These are phyloP conservation scores for Candida insectorum DNA, from an alignment of 805 yeast species.

Conservation along the genomic window DNA sequence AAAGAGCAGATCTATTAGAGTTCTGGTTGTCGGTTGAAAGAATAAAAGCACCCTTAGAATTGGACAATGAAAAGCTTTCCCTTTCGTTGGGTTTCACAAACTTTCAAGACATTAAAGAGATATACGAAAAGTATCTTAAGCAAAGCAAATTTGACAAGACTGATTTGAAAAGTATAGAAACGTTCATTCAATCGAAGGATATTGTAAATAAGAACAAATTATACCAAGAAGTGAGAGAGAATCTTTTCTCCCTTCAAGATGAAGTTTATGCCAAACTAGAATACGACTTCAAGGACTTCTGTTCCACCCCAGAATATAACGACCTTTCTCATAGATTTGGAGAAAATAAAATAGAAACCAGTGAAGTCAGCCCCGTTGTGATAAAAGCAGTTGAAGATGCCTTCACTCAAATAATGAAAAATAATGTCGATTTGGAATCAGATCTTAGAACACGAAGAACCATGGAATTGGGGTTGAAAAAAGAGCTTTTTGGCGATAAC, in stretches of 20 bases:
- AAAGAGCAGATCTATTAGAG: conserved; percentile 38
- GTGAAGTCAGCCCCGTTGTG: conserved; percentile 25
- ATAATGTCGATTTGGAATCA: conserved; percentile 5
- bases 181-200: conserved; percentile 13
- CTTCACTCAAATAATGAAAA: conserved; percentile 52
- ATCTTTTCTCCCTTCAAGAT: conserved; percentile 58
- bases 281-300: conserved; percentile 19
- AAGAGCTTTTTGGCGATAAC: conserved; percentile 28
- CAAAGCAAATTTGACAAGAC: neutral
- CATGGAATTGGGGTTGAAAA: conserved; percentile 1
- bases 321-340: conserved; percentile 5
- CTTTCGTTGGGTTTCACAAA: conserved; percentile 43
- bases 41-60: conserved; percentile 68
- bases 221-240: conserved; percentile 55
- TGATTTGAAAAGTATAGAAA: conserved; percentile 27
- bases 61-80: conserved; percentile 26
- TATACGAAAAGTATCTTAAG: conserved; percentile 17
- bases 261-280: conserved; percentile 50
- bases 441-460: neutral
- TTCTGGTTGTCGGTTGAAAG: conserved; percentile 68
- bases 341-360: conserved; percentile 16
- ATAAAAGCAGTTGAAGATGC: conserved; percentile 67
- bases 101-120: conserved; percentile 49
- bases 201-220: conserved; percentile 13
- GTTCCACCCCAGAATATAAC: conserved; percentile 4